Evolutionary conservation across 495 filamentous ascomycete species (phyloP), one percentile per base, ranked within the genome.

Genomic region (Neurospora intermedia): DNA sequence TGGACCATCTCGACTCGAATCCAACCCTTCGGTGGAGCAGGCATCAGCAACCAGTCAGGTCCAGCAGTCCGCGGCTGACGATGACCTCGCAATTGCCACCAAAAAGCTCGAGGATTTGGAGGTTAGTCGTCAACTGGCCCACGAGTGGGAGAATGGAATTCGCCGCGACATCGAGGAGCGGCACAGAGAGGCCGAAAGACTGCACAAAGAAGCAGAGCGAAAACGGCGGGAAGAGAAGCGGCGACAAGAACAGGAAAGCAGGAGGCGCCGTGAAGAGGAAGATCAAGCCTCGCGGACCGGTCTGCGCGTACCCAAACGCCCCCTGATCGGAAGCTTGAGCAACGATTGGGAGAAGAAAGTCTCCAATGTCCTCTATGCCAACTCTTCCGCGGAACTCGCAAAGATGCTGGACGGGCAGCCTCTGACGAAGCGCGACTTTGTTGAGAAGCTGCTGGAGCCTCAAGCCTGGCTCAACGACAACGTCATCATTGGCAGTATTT

Each of bases 391-490:
- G 4, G 77, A 79, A 54, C 73, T 77, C 1, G 86, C 85, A 3
- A 84, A 76, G 31, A 87, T 84, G 2, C 81, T 83, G 4, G 84
- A 87, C 23, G 90, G 90, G 7, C 86, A 87, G 6, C 80, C 85
- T 3, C 79, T 96, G 10, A 86, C 78, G 23, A 81, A 84, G 6
- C 84, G 85, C 70, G 92, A 95, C 75, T 90, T 97, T 43, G 77
- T 70, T 0, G 80, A 80, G 31, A 82, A 87, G 81, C 72, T 94
- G 70, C 81, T 91, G 20, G 80, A 81, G 16, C 72, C 80, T 3
- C 76, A 79, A 10, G 83, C 81, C 0, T 97, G 94, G 94, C 83
- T 97, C 0, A 96, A 97, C 76, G 93, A 97, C 79, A 91, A 94
- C 70, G 86, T 93, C 23, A 90, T 97, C 76, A 93, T 92, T 74